Evolutionary conservation across 164 flowering plant genomes (phyloP).

Genomic region (Nelumbo lutea): DNA sequence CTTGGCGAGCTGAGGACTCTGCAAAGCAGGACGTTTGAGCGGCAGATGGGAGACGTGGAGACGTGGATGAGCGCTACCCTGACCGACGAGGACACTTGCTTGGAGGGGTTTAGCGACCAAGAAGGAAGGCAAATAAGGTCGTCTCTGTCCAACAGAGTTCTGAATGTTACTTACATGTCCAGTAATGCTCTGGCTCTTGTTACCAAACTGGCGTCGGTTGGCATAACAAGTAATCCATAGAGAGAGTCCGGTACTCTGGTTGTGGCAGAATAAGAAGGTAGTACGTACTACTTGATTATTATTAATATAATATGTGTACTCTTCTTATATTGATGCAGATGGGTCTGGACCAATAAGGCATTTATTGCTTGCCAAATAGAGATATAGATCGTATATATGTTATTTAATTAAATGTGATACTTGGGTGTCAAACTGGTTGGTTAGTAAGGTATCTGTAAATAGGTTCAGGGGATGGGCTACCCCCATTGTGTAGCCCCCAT

Average conservation of each 20-base stretch:
- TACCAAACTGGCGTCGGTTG: conserved; percentile 48
- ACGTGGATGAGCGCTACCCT: conserved; percentile 81
- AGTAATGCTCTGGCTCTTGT: conserved; percentile 81
- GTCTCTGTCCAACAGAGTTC: conserved; percentile 25
- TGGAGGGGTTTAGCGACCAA: conserved; percentile 53
- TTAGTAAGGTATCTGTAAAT: no score
- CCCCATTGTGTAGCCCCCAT: no score
- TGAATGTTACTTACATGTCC: conserved; percentile 33
- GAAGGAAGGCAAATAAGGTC: conserved; percentile 15
- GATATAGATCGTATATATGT: no score
- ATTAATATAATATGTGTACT: no score
- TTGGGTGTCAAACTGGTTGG: no score
- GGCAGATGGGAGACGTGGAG: conserved; percentile 45
- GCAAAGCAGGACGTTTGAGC: conserved; percentile 23
- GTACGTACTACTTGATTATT: no score
- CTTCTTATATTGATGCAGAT: no score
- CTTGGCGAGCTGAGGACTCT: conserved; percentile 47
- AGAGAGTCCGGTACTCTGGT: neutral
- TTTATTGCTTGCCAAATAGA: no score
- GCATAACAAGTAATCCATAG: conserved; percentile 7
- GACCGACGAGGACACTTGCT: conserved; percentile 63
- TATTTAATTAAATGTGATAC: no score
- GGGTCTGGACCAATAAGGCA: no score
- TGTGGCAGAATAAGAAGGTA: no score
- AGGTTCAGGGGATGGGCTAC: no score